Percentiles rank a stretch among this genome's conserved stretches.
These are phyloP conservation scores for Piromyces sp. DNA, from an alignment of 192 early-diverging fungal genomes.

Conservation along the genomic window DNA sequence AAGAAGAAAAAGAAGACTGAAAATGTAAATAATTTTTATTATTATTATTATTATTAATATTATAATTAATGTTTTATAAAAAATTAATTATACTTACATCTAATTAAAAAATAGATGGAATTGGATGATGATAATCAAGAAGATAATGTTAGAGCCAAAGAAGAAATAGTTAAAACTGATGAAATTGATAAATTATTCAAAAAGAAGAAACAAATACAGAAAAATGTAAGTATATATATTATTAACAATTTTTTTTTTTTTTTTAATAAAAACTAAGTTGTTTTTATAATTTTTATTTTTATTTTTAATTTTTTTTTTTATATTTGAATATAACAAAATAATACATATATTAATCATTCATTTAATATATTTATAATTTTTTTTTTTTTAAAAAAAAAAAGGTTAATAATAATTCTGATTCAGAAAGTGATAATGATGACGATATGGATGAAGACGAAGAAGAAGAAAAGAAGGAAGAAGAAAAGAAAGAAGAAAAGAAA, in stretches of 20 bases:
- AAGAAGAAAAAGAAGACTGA: constrained; percentile 27
- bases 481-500: constrained; percentile 1
- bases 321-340: too few relatives aligned
- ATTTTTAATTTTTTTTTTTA: too few relatives aligned
- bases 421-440: constrained; percentile 4
- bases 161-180: constrained; percentile 3
- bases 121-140: constrained; percentile 13
- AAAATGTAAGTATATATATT: not conserved
- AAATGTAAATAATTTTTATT: constrained; percentile 3
- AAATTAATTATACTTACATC: too few relatives aligned
- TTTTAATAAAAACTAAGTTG: too few relatives aligned
- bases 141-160: constrained; percentile 5
- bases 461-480: constrained; percentile 7
- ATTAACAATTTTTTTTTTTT: too few relatives aligned
- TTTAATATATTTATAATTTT: too few relatives aligned
- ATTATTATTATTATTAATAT: too few relatives aligned
- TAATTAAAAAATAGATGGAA: constrained; percentile 1
- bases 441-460: constrained; percentile 4
- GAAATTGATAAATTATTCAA: constrained; percentile 31
- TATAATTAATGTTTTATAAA: too few relatives aligned
- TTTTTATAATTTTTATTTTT: too few relatives aligned
- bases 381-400: not conserved
- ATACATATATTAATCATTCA: too few relatives aligned
- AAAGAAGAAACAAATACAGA: constrained; percentile 12
- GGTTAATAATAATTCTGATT: constrained; percentile 7